A percentile compares a stretch with the other conserved stretches of the same genome.
Conservation (phyloP, 345 rosid species). For the Barbarea vulgaris region DNA sequence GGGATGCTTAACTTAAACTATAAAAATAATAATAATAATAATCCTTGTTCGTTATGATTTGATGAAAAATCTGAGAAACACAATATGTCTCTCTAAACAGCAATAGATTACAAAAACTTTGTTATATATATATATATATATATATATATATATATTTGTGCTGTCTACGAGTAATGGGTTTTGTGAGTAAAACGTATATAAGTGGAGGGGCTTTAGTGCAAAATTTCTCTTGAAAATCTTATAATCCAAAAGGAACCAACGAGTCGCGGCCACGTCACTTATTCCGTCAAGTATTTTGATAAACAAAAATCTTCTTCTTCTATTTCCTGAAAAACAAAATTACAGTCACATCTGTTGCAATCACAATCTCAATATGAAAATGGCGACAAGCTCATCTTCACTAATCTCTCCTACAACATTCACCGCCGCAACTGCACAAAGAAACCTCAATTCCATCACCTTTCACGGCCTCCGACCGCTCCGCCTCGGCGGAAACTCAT, state of each 20-base stretch:
- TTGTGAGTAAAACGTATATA: no score
- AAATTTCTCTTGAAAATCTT: not conserved
- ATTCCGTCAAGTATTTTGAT: not conserved
- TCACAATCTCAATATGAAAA: not conserved
- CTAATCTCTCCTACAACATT: not conserved
- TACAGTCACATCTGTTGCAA: not conserved
- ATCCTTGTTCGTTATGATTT: not conserved
- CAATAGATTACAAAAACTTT: not conserved
- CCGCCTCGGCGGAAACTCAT: not conserved
- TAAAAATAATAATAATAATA: not conserved
- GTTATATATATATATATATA: no score
- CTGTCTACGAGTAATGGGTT: not conserved
- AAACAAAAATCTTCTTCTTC: no score
- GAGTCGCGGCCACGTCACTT: not conserved
- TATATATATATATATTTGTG: no score
- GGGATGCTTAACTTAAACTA: conserved; percentile 2
- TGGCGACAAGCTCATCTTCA: not conserved
- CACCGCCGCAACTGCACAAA: not conserved
- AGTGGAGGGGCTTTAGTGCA: not conserved
- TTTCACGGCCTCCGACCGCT: not conserved
- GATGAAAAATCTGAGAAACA: not conserved
- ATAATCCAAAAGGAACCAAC: not conserved
- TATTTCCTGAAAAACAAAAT: no score
- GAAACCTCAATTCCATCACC: not conserved
- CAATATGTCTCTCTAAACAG: not conserved